These are phyloP conservation scores for Pythium guiyangense DNA, from an alignment of 352 stramenopile species.

Conservation along the genomic window DNA sequence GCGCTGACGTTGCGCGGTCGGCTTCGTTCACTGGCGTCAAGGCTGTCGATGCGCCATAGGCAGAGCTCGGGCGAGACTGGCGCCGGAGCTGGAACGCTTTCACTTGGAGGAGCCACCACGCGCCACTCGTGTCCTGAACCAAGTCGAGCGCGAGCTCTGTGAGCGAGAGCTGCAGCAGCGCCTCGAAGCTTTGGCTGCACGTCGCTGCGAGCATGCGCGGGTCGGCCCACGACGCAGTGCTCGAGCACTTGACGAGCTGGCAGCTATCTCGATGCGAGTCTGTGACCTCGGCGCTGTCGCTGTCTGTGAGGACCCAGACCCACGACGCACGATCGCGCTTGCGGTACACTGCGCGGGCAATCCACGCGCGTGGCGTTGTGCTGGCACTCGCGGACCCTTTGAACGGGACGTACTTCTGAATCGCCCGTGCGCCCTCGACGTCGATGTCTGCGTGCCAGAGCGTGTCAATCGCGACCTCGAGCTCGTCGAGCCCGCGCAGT, in stretches of 20 bases:
- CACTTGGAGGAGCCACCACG: conserved; percentile 68
- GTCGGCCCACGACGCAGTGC: conserved; percentile 43
- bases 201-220: conserved; percentile 34
- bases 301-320: conserved; percentile 52
- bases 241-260: conserved; percentile 56
- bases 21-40: not conserved
- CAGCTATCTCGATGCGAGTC: conserved; percentile 25
- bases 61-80: conserved; percentile 10
- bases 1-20: conserved; percentile 39
- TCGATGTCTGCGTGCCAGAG: conserved; percentile 2
- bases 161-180: conserved; percentile 31
- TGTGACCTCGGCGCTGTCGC: conserved; percentile 5
- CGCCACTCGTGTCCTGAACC: conserved; percentile 38
- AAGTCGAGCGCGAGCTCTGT: conserved; percentile 53
- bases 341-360: conserved; percentile 42
- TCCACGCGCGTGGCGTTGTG: conserved; percentile 32
- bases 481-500: conserved; percentile 7
- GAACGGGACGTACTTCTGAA: conserved; percentile 48
- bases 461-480: conserved; percentile 11
- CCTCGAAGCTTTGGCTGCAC: conserved; percentile 31
- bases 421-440: conserved; percentile 7
- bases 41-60: not conserved
- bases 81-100: conserved; percentile 50
- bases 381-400: conserved; percentile 19
- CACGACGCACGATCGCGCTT: conserved; percentile 47